Base-by-base conservation (phyloP, 2,329 filamentous ascomycete species). In the Zymoseptoria tritici region DNA sequence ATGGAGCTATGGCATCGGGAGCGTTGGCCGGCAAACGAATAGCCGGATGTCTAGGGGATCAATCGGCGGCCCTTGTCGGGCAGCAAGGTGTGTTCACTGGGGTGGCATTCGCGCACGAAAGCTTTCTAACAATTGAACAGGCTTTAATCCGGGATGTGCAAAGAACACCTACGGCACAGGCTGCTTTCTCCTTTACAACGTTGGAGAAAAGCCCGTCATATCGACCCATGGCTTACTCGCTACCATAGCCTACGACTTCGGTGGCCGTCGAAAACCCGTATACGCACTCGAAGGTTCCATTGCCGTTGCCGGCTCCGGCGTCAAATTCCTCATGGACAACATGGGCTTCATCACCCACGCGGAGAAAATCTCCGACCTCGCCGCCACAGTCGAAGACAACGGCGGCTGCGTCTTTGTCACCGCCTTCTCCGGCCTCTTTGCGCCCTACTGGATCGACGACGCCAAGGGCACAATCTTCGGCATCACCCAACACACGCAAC, bases 141-240 rank as follows among this genome's bases (percentile, higher is more conserved):
- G 89, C 13, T 96, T 96, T 76, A 83, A 80, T 3, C 86, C 90
- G 0, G 91, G 91, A 56, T 84, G 85, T 67, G 91, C 90, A 52
- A 96, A 96, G 80, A 95, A 94, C 75, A 96, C 91, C 0, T 95
- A 95, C 72, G 91, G 91, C 49, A 96, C 91, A 0, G 91, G 91
- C 50, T 94, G 90, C 72, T 96, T 96, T 79, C 78, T 96, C 65
- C 82, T 96, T 4, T 95, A 94, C 78, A 95, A 96, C 69, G 89
- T 95, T 36, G 91, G 91, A 56, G 82, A 85, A 49, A 86, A 91
- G 73, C 91, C 91, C 6, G 90, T 96, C 57, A 88, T 96, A 60
- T 96, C 91, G 9, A 87, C 83, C 61, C 87, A 91, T 60, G 91
- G 91, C 9, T 80, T 96, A 29, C 79, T 96, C 49, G 87, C 88